Evolutionary conservation across 352 stramenopile genomes (phyloP), one percentile per base, ranked within the genome.

Genomic region (Porosira glacialis): DNA sequence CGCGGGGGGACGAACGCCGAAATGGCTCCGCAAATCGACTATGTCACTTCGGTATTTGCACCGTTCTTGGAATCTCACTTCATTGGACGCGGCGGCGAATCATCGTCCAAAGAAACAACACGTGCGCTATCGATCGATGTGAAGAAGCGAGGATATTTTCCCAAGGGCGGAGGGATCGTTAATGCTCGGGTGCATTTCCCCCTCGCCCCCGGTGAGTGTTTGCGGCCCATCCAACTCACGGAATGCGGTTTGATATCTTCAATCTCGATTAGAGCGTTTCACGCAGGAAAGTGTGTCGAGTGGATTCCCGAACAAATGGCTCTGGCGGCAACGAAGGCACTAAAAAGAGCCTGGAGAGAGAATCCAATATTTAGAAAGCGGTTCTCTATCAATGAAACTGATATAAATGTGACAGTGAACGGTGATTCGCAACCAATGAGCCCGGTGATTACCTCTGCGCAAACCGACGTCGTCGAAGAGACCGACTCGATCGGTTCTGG

Each of bases 1-100:
- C 43, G 41, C 2, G 81, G 81, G 33, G 81, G 78, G 5, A 84
- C 78, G 5, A 84, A 86, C 67, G 75, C 78, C 7, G 48, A 43
- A 13, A 66, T 75, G 52, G 78, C 78, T 39, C 81, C 80, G 19
- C 74, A 81, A 48, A 78, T 79, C 48, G 80, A 88, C 60, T 88
- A 88, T 68, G 76, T 75, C 47, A 59, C 70, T 43, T 11, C 58
- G 33, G 57, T 87, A n/a, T 81, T 88, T 68, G 26, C 70, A 33
- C 76, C 76, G 11, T 68, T 68, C 26, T 45, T 68, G 33, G 59
- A 68, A 59, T 19, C 13, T 36, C 51, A 68, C 44, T 59, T 57
- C 17, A 10, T 44, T 45, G 3, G 17, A 33, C 11, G 13, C n/a
- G 38, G 30, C 75, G 7, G 30, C 49, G 27, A 5, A 11, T 21